These are phyloP conservation scores for Akanthomyces uredinophilus DNA, from an alignment of 2,329 filamentous ascomycete genomes.

Conservation along the genomic window DNA sequence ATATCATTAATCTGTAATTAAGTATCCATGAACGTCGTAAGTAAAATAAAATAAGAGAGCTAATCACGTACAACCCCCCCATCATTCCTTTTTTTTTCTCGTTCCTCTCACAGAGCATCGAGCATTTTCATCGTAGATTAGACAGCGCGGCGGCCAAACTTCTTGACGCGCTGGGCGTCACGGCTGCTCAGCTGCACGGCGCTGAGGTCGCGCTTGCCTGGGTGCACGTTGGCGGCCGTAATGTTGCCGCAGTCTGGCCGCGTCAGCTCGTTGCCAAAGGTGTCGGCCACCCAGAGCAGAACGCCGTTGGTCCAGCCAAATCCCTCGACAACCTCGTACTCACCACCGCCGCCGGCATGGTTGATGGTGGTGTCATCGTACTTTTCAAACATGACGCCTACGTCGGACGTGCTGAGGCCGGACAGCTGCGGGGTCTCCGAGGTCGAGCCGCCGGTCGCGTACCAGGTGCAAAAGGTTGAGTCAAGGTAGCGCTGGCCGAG, in stretches of 20 bases:
- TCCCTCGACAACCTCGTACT: constrained; percentile 65
- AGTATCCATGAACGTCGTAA: background rate
- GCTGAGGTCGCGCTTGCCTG: constrained; percentile 28
- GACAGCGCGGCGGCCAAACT: constrained; percentile 31
- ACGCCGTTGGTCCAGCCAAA: constrained; percentile 70
- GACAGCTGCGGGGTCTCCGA: constrained; percentile 44
- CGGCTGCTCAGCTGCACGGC: constrained; percentile 43
- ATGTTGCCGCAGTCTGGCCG: constrained; percentile 53
- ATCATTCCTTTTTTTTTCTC: background rate
- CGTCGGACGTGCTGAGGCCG: constrained; percentile 37
- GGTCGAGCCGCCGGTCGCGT: constrained; percentile 59
- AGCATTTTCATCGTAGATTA: background rate
- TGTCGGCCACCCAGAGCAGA: constrained; percentile 60
- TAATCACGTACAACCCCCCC: background rate
- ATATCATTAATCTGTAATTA: constrained; percentile 6
- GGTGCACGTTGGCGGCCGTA: constrained; percentile 33
- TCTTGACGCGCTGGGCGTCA: constrained; percentile 45
- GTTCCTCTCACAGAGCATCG: background rate
- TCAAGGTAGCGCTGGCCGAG: constrained; percentile 63
- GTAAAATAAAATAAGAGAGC: background rate
- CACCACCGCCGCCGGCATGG: constrained; percentile 58
- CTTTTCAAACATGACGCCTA: constrained; percentile 66
- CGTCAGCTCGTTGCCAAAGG: constrained; percentile 50
- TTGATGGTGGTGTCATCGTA: constrained; percentile 57
- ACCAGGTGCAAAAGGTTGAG: constrained; percentile 66